These are phyloP conservation scores for Carex littledalei DNA, from an alignment of 176 grass and related monocot genomes.

Conservation along the genomic window DNA sequence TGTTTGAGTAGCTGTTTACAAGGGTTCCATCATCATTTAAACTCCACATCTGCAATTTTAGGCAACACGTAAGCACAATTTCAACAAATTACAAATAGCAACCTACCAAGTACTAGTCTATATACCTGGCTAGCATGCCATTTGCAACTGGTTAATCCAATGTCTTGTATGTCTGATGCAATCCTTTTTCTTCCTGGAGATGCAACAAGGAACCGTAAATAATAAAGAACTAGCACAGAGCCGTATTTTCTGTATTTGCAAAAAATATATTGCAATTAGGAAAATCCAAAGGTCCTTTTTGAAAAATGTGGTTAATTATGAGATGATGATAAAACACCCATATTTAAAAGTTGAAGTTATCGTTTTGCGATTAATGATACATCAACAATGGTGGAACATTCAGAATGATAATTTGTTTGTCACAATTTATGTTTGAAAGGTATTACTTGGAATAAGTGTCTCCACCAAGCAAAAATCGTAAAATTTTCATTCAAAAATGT, in stretches of 20 bases:
- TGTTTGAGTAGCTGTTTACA: constrained; percentile 73
- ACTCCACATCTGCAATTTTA: constrained; percentile 62
- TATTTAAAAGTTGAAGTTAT: not conserved
- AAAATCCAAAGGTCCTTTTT: not conserved
- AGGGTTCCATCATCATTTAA: constrained; percentile 85
- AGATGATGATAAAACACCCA: not conserved
- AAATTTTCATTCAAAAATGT: not conserved
- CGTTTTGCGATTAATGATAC: not conserved
- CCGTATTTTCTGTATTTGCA: not conserved
- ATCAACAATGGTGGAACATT: not conserved
- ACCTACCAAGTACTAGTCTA: not conserved
- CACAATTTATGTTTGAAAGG: not conserved
- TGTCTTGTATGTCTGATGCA: constrained; percentile 29
- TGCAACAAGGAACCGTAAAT: constrained; percentile 30
- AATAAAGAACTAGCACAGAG: not conserved
- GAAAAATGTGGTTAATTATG: not conserved
- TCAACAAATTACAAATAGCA: not conserved
- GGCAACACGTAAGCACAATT: constrained; percentile 6
- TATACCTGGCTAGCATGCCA: constrained; percentile 70
- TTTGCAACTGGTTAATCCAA: constrained; percentile 52
- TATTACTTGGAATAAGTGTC: not conserved
- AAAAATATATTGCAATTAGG: constrained; percentile 2
- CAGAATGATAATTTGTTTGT: not conserved
- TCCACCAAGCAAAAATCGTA: not conserved
- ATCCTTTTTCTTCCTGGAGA: constrained; percentile 32